phyloP scores from a whole-genome alignment of 2,329 filamentous ascomycete species.

The Aspergillus texensis region DNA sequence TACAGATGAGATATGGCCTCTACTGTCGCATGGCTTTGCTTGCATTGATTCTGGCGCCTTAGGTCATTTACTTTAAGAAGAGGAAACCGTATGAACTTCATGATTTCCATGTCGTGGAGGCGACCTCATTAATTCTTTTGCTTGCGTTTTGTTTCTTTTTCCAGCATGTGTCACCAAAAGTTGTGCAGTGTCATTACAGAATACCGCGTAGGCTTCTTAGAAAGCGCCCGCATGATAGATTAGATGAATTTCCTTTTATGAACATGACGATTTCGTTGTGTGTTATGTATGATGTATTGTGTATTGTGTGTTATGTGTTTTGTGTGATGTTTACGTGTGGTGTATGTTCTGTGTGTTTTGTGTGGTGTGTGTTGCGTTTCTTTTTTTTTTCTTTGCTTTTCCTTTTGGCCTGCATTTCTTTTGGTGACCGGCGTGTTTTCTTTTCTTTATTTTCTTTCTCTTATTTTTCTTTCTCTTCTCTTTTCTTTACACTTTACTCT shows the following conservation, averaged over 20 bases:
- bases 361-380: neutral
- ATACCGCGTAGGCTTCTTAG: constrained; percentile 35
- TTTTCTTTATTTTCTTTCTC: constrained; percentile 3
- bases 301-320: constrained; percentile 27
- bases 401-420: neutral
- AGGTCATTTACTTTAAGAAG: constrained; percentile 20
- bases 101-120: constrained; percentile 21
- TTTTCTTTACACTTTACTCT: constrained; percentile 4
- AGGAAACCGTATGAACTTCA: constrained; percentile 14
- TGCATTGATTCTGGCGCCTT: constrained; percentile 80
- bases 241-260: constrained; percentile 41
- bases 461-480: constrained; percentile 3
- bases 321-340: constrained; percentile 23
- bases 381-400: constrained; percentile 8
- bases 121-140: constrained; percentile 23
- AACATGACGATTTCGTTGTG: constrained; percentile 35
- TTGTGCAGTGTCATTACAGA: constrained; percentile 32
- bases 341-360: constrained; percentile 12
- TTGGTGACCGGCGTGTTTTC: constrained; percentile 1
- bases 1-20: constrained; percentile 92
- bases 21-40: constrained; percentile 98
- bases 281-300: constrained; percentile 32
- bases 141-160: constrained; percentile 21
- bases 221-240: constrained; percentile 36
- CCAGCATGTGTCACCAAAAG: constrained; percentile 30